Conservation (phyloP, 2,329 filamentous ascomycete genomes). For the Dryadomyces quercus-mongolicae region DNA sequence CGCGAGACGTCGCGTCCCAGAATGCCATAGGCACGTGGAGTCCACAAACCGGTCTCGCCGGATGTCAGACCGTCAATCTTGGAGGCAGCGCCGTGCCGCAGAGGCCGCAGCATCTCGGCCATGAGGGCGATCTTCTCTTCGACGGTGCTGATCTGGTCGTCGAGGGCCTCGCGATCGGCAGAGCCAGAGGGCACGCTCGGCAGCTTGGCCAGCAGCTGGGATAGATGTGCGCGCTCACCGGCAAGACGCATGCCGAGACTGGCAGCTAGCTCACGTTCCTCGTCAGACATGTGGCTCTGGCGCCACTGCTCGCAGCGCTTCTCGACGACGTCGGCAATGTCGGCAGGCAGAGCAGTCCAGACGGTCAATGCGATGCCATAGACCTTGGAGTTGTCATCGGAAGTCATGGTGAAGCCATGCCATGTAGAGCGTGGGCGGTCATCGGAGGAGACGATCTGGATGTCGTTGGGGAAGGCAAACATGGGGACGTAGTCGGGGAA, state of each 20-base stretch:
- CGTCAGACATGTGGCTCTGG: constrained; percentile 76
- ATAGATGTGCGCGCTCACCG: constrained; percentile 77
- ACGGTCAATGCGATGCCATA: constrained; percentile 86
- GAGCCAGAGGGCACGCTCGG: constrained; percentile 73
- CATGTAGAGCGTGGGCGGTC: constrained; percentile 90
- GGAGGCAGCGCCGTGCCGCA: constrained; percentile 86
- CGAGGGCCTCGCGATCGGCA: constrained; percentile 66
- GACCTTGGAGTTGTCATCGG: constrained; percentile 79
- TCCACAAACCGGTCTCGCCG: constrained; percentile 92
- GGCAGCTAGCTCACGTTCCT: constrained; percentile 83
- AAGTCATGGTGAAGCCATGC: constrained; percentile 98
- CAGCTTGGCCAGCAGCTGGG: constrained; percentile 72
- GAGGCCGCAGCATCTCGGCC: constrained; percentile 86
- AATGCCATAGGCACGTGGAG: constrained; percentile 84
- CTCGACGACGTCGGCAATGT: constrained; percentile 75
- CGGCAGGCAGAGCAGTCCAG: constrained; percentile 77
- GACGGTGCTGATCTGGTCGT: constrained; percentile 88
- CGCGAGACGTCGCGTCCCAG: constrained; percentile 73
- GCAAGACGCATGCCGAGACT: constrained; percentile 84
- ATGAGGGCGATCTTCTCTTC: constrained; percentile 96
- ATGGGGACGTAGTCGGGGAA: constrained; percentile 98
- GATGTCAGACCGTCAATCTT: constrained; percentile 96
- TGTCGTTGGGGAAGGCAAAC: constrained; percentile 98
- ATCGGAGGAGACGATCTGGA: constrained; percentile 91
- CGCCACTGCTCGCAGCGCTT: constrained; percentile 73